These are phyloP conservation scores for Vitis amurensis DNA, from an alignment of 164 flowering plant genomes.

Conservation along the genomic window DNA sequence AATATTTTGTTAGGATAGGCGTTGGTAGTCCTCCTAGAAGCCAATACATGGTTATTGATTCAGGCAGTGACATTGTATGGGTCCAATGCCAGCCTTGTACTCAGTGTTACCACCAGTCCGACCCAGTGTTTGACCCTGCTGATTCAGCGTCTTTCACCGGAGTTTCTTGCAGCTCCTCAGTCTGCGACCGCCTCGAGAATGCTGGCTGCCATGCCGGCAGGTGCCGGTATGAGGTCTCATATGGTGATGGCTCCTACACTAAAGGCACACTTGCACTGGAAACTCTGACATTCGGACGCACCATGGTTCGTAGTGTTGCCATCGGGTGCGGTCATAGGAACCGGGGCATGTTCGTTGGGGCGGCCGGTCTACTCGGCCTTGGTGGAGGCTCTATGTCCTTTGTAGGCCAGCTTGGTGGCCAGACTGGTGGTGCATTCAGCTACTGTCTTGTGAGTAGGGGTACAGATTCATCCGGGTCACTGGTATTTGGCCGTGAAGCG, in stretches of 20 bases:
- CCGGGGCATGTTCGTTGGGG: constrained; percentile 84
- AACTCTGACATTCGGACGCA: constrained; percentile 50
- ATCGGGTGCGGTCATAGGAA: constrained; percentile 93
- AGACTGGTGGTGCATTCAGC: constrained; percentile 72
- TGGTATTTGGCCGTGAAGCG: constrained; percentile 67
- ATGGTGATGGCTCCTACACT: constrained; percentile 75
- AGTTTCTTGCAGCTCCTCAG: constrained; percentile 59
- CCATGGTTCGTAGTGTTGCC: constrained; percentile 60
- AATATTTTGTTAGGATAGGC: constrained; percentile 83
- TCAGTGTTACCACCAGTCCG: constrained; percentile 77
- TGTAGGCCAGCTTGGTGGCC: constrained; percentile 76
- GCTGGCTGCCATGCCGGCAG: constrained; percentile 55
- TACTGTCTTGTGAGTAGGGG: constrained; percentile 85
- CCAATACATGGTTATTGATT: constrained; percentile 83
- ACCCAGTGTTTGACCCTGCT: constrained; percentile 85
- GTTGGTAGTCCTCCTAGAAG: constrained; percentile 79
- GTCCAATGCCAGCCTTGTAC: constrained; percentile 87
- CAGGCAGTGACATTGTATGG: constrained; percentile 91
- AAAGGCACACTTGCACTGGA: constrained; percentile 61
- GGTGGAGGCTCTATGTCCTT: constrained; percentile 89
- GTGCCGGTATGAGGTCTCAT: constrained; percentile 75
- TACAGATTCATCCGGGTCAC: constrained; percentile 46
- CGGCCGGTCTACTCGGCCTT: constrained; percentile 84
- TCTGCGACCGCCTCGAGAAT: constrained; percentile 49
- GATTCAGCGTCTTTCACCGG: constrained; percentile 62